phyloP scores from a whole-genome alignment of 2,329 filamentous ascomycete species.

The Cadophora gregata region DNA sequence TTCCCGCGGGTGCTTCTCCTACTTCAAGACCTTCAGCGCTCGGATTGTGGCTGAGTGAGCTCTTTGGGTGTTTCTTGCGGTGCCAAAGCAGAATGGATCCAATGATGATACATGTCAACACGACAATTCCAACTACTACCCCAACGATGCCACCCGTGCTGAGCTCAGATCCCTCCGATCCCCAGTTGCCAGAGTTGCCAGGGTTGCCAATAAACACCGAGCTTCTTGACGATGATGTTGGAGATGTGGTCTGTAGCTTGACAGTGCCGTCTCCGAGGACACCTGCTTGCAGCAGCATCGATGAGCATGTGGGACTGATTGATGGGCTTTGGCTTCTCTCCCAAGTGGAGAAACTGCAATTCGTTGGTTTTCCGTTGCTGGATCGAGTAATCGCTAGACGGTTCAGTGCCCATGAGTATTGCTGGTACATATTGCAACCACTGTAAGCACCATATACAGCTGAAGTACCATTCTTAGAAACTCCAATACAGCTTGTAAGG shows the following conservation, averaged over 20 bases:
- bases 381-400: not conserved
- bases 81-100: not conserved
- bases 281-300: conserved; percentile 3
- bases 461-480: not conserved
- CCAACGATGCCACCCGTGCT: not conserved
- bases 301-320: not conserved
- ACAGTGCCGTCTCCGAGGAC: conserved; percentile 10
- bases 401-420: conserved; percentile 14
- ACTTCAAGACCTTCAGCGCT: conserved; percentile 10
- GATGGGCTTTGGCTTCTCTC: conserved; percentile 2
- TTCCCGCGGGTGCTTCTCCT: not conserved
- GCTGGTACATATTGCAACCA: conserved; percentile 1
- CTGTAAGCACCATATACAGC: conserved; percentile 14
- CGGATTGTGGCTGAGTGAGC: not conserved
- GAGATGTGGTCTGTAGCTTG: not conserved
- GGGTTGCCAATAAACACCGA: not conserved
- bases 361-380: not conserved
- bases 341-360: conserved; percentile 6
- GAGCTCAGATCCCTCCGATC: not conserved
- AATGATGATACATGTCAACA: not conserved
- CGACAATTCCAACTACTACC: not conserved
- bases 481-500: conserved; percentile 3
- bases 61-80: not conserved
- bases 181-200: not conserved
- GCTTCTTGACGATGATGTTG: conserved; percentile 1